phyloP scores from a whole-genome alignment of 1,284 basidiomycete genomes.

The Ganoderma leucocontextum region DNA sequence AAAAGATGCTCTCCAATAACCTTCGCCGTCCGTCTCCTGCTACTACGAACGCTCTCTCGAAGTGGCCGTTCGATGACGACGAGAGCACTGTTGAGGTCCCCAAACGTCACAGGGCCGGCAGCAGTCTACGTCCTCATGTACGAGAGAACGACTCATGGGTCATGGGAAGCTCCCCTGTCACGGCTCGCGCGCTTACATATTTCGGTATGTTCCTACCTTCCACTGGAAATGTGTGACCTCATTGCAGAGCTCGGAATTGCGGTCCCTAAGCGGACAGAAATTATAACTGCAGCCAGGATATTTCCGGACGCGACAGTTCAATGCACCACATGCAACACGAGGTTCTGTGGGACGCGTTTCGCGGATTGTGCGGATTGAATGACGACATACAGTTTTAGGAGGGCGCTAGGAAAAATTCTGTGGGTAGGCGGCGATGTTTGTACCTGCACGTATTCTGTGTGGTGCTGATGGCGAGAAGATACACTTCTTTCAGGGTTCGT shows the following conservation, averaged over 20 bases:
- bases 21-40: background rate
- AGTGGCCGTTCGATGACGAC: background rate
- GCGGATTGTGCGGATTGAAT: conserved; percentile 1
- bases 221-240: background rate
- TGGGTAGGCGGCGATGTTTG: background rate
- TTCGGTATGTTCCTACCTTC: background rate
- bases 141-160: background rate
- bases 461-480: background rate
- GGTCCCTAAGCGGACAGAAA: background rate
- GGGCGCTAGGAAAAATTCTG: background rate
- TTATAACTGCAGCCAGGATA: background rate
- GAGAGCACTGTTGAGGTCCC: no score
- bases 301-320: background rate
- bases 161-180: no score
- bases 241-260: background rate
- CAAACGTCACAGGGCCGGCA: background rate
- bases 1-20: background rate
- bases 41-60: background rate
- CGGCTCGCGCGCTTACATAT: background rate
- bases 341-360: background rate
- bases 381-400: background rate
- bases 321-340: background rate
- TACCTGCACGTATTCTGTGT: background rate
- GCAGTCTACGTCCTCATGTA: background rate
- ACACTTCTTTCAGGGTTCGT: background rate